Evolutionary conservation across 1,284 basidiomycete genomes (phyloP), one percentile per base, ranked within the genome.

Genomic region (Somion occarium): DNA sequence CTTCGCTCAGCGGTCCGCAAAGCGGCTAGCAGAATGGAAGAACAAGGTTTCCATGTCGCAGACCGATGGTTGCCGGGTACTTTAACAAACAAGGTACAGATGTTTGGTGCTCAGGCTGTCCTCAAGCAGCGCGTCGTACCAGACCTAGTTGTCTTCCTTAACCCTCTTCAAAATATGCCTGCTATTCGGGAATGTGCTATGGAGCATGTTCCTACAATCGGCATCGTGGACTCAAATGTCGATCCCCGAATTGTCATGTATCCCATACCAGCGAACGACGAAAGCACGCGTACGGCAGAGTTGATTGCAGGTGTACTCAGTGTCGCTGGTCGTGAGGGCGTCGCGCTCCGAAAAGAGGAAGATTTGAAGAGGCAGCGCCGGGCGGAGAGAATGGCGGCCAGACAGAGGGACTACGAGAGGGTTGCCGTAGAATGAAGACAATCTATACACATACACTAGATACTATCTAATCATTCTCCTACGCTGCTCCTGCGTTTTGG

Each of bases 201-300:
- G 46, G 79, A 85, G 55, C 86, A 93, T 62, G 80, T 95, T 46
- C 93, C 93, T 0, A 95, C 93, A 0, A 81, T 95, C 56, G 93
- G 85, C 24, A 86, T 99, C 56, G 82, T 95, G 53, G 97, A 99
- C 71, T 91, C 93, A 24, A 93, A 99, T 67, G 91, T 88, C 38
- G 97, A 99, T 70, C 97, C 97, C 3, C 85, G 97, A 18, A 78
- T 94, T 34, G 95, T 99, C 53, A 98, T 98, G 78, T 99, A 98
- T 70, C 89, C 97, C 30, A 98, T 99, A 62, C 96, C 95, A 1
- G 95, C 93, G 37, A 99, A 99, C 69, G 96, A 98, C 72, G 96
- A 98, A 71, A 92, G 86, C 64, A 80, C 88, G 7, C 82, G 94
- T 49, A 90, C 93, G 18, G 89, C 92, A 42, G 95, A 98, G 64